These are phyloP conservation scores for Eucalyptus camaldulensis DNA, from an alignment of 345 rosid species.

Conservation along the genomic window DNA sequence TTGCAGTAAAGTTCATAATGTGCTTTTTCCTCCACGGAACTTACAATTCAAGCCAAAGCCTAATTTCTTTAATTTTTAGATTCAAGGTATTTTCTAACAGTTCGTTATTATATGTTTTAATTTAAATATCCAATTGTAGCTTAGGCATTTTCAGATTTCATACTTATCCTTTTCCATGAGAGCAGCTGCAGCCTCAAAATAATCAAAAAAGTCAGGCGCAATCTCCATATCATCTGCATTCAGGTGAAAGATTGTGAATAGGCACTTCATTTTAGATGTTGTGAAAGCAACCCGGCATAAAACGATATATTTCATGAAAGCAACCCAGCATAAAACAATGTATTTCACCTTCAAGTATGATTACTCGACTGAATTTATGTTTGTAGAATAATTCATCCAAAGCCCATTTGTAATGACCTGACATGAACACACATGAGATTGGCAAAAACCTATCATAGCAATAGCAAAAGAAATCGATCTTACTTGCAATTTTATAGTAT, in stretches of 20 bases:
- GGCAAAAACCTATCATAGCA: neutral
- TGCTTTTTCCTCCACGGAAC: neutral
- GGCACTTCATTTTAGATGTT: neutral
- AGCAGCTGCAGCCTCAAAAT: conserved; percentile 88
- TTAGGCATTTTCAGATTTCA: conserved; percentile 1
- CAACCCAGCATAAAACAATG: neutral
- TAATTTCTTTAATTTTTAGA: neutral
- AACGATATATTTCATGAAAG: neutral
- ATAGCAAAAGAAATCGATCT: conserved; percentile 10
- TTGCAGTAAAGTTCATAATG: neutral
- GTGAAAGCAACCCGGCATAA: neutral
- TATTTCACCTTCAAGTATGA: conserved; percentile 85
- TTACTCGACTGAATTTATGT: conserved; percentile 70
- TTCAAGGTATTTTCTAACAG: neutral
- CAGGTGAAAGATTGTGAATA: neutral
- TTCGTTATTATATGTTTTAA: neutral
- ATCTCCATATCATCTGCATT: conserved; percentile 97
- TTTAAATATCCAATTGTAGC: neutral
- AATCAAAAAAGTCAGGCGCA: conserved; percentile 90
- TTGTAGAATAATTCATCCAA: conserved; percentile 78
- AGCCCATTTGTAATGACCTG: conserved; percentile 99
- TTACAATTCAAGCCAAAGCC: neutral
- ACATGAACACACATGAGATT: neutral
- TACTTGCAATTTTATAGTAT: conserved; percentile 95
- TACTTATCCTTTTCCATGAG: conserved; percentile 94